Base-by-base conservation (phyloP, 2,329 filamentous ascomycete species). In the Didymella keratinophila region DNA sequence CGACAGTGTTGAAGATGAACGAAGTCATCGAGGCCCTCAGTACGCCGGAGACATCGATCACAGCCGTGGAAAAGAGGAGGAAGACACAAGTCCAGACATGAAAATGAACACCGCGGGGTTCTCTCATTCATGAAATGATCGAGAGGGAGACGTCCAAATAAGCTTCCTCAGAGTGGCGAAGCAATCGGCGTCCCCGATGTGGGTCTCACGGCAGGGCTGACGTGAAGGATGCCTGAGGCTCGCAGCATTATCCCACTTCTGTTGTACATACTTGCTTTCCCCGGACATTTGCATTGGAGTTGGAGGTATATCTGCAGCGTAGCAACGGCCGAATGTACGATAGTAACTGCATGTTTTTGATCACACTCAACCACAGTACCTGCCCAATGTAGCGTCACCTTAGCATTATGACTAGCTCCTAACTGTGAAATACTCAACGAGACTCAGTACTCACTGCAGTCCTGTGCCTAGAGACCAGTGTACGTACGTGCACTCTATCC, bases 1-100 rank as follows among this genome's bases (percentile, higher is more conserved):
- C 60, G 10, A 73, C 66, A 4, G 49, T 75, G 65, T 42, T 72
- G 32, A 63, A 58, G 16, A 71, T 77, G 72, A 58, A 62, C 0
- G 64, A 68, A 32, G 27, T 78, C 0, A 52, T 72, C 1, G 64
- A 68, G 21, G 58, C 47, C n/a, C n/a, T n/a, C n/a, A n/a, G n/a
- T n/a, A n/a, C n/a, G n/a, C n/a, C n/a, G n/a, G n/a, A n/a, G n/a
- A n/a, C n/a, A n/a, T n/a, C n/a, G n/a, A n/a, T n/a, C n/a, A n/a
- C n/a, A 10, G 8, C 27, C 3, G 7, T 8, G 2, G 32, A 7
- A 6, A 70, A 67, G 52, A 71, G 54, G 56, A 62, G 63, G 53
- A 65, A 52, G 42, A 44, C n/a, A n/a, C n/a, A n/a, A n/a, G n/a
- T n/a, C n/a, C n/a, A n/a, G n/a, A n/a, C 47, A 9, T 57, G 21